Percentiles rank a stretch among this genome's conserved stretches.
Evolutionary conservation across 2,329 filamentous ascomycete genomes (phyloP).

Genomic region (Albifimbria verrucaria): DNA sequence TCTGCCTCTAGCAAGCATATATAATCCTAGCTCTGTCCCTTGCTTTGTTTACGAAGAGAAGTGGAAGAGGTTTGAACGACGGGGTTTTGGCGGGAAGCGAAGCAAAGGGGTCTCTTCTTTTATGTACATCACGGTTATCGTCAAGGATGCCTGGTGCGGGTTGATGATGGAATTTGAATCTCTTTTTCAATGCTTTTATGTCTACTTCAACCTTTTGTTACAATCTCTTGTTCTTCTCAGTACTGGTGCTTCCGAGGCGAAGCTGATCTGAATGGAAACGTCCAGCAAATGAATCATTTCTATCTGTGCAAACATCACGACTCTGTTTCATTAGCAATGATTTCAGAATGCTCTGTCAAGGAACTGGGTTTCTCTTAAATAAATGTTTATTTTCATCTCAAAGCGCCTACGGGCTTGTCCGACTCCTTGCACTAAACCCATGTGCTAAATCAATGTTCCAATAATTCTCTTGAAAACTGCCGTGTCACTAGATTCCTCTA

Average conservation of each 20-base stretch:
- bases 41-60: slow-evolving; percentile 11
- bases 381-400: too few relatives aligned
- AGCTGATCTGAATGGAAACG: background rate
- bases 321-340: background rate
- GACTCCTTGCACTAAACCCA: too few relatives aligned
- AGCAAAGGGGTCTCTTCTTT: slow-evolving; percentile 4
- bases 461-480: too few relatives aligned
- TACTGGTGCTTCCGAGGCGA: background rate
- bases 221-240: slow-evolving; percentile 2
- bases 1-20: background rate
- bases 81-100: too few relatives aligned
- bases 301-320: too few relatives aligned
- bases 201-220: slow-evolving; percentile 1
- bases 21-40: background rate
- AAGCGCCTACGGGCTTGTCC: too few relatives aligned
- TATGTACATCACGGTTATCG: slow-evolving; percentile 16
- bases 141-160: slow-evolving; percentile 11
- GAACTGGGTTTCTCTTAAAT: background rate
- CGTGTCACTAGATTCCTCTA: too few relatives aligned
- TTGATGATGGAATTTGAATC: background rate
- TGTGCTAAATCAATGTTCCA: too few relatives aligned
- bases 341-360: background rate
- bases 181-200: background rate
- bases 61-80: background rate
- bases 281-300: too few relatives aligned